phyloP scores from a whole-genome alignment of 805 yeast species.

The Yamadazyma olivae region DNA sequence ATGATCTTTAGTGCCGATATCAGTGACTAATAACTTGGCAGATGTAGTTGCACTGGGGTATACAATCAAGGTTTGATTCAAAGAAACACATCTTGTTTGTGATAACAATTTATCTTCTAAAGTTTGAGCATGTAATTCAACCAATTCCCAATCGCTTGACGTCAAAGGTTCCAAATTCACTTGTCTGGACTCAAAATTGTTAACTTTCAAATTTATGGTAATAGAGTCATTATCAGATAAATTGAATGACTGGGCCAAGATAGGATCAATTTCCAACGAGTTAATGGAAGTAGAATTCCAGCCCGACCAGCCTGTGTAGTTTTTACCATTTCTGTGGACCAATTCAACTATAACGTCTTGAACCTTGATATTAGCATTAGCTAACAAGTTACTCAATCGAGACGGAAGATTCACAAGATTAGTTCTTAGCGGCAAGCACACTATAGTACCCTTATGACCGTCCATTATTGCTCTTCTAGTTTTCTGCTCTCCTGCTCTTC shows the following conservation, averaged over 20 bases:
- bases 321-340: slow-evolving; percentile 24
- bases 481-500: not conserved
- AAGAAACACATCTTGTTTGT: slow-evolving; percentile 74
- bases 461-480: no score
- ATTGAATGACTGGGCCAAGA: slow-evolving; percentile 52
- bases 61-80: slow-evolving; percentile 59
- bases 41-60: slow-evolving; percentile 61
- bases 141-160: slow-evolving; percentile 84
- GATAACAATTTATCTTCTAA: slow-evolving; percentile 72
- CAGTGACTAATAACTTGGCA: slow-evolving; percentile 54
- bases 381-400: slow-evolving; percentile 41
- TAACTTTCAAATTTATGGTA: slow-evolving; percentile 44
- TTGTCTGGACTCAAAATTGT: slow-evolving; percentile 50
- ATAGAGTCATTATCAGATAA: slow-evolving; percentile 40
- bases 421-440: slow-evolving; percentile 35
- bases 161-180: slow-evolving; percentile 77
- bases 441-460: slow-evolving; percentile 26
- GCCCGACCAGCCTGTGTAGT: slow-evolving; percentile 69
- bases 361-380: slow-evolving; percentile 50
- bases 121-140: slow-evolving; percentile 74
- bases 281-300: slow-evolving; percentile 33
- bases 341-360: slow-evolving; percentile 57
- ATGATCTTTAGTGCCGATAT: slow-evolving; percentile 41
- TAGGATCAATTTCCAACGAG: slow-evolving; percentile 62
- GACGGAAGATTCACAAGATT: slow-evolving; percentile 57